Conservation (phyloP, 164 flowering plant genomes). For the Piper longum region DNA sequence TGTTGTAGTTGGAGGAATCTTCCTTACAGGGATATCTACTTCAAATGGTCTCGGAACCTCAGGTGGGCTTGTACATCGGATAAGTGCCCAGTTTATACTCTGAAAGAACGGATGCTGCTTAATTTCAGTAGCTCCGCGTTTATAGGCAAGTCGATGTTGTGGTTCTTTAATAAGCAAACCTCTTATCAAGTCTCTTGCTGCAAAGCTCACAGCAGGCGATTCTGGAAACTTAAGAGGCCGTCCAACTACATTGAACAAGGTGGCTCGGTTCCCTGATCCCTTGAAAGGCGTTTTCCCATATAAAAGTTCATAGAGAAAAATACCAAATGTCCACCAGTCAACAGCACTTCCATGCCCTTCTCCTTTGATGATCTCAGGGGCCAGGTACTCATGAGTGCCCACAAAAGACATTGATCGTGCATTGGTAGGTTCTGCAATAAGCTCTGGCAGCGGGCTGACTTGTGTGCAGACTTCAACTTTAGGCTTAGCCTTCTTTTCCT, state of each 20-base stretch:
- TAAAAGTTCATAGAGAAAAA: conserved; percentile 74
- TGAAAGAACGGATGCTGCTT: conserved; percentile 90
- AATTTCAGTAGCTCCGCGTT: conserved; percentile 79
- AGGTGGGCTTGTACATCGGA: conserved; percentile 75
- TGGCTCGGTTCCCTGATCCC: conserved; percentile 72
- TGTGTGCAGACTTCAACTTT: conserved; percentile 33
- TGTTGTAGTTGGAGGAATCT: conserved; percentile 12
- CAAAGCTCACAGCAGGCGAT: conserved; percentile 67
- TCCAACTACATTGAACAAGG: conserved; percentile 73
- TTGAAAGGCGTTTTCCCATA: conserved; percentile 84
- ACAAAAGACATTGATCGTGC: conserved; percentile 93
- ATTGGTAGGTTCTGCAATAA: conserved; percentile 72
- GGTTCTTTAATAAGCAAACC: conserved; percentile 86
- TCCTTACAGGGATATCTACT: conserved; percentile 12
- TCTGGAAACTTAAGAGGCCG: conserved; percentile 79
- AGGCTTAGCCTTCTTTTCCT: conserved; percentile 34
- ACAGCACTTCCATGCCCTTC: conserved; percentile 97
- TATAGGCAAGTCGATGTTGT: conserved; percentile 73
- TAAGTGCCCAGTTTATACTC: conserved; percentile 80
- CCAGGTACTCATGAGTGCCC: conserved; percentile 85
- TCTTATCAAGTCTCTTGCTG: conserved; percentile 73
- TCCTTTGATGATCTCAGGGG: conserved; percentile 85
- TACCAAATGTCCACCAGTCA: conserved; percentile 96
- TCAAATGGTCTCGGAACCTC: conserved; percentile 46
- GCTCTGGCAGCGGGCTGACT: conserved; percentile 64